Conservation (phyloP, 2,329 filamentous ascomycete genomes). For the Fusarium veterinarium region DNA sequence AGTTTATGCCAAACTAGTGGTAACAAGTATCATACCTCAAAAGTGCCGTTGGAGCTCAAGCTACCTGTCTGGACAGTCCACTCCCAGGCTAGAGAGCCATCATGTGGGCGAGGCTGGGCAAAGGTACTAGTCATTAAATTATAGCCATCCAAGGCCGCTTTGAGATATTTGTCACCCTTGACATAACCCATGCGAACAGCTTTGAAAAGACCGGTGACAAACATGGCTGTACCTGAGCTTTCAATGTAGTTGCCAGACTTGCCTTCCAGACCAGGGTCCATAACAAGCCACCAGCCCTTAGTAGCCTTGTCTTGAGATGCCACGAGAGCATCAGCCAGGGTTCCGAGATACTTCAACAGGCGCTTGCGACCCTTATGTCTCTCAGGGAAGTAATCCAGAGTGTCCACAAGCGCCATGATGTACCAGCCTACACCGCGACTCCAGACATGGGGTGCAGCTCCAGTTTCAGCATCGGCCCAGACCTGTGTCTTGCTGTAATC, state of each 20-base stretch:
- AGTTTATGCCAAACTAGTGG: not conserved
- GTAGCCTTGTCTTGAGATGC: slow-evolving; percentile 56
- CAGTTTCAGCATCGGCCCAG: slow-evolving; percentile 63
- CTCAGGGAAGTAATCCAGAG: slow-evolving; percentile 57
- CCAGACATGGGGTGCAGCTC: slow-evolving; percentile 65
- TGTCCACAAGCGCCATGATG: slow-evolving; percentile 61
- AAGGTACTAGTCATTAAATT: slow-evolving; percentile 58
- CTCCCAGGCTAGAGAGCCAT: slow-evolving; percentile 61
- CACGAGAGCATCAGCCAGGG: slow-evolving; percentile 56
- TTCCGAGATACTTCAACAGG: slow-evolving; percentile 52
- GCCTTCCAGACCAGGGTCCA: slow-evolving; percentile 60
- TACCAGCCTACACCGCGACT: slow-evolving; percentile 65
- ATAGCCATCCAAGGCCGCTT: slow-evolving; percentile 50
- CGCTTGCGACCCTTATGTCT: slow-evolving; percentile 49
- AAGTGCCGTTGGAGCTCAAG: slow-evolving; percentile 60
- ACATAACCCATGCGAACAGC: slow-evolving; percentile 48
- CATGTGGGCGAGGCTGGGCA: slow-evolving; percentile 33
- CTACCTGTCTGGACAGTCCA: slow-evolving; percentile 64
- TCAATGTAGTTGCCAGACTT: slow-evolving; percentile 68
- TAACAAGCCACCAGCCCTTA: slow-evolving; percentile 69
- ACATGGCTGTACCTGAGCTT: slow-evolving; percentile 68
- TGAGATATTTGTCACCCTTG: slow-evolving; percentile 26
- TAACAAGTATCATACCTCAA: slow-evolving; percentile 52
- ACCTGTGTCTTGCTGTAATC: slow-evolving; percentile 60
- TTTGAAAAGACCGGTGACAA: slow-evolving; percentile 62